A percentile compares a stretch with the other conserved stretches of the same genome.
Evolutionary conservation across 192 early-diverging fungal species (phyloP).

Genomic region (Diversispora eburnea): DNA sequence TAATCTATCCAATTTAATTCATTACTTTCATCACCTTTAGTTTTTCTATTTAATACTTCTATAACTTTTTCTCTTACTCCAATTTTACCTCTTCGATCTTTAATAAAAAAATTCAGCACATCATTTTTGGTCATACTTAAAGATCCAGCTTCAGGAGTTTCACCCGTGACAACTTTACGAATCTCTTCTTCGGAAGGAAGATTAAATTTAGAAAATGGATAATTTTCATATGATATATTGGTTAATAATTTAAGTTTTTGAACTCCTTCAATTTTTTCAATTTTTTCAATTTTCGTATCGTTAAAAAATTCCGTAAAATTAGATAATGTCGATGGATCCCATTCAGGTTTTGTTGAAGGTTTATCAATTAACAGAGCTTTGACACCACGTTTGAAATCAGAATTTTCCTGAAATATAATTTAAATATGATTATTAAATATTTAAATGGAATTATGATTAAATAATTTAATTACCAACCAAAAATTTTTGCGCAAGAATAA

Average conservation of each 20-base stretch:
- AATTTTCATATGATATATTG: constrained; percentile 42
- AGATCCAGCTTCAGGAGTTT: constrained; percentile 58
- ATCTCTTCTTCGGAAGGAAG: constrained; percentile 70
- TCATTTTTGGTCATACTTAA: constrained; percentile 53
- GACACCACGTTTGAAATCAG: constrained; percentile 91
- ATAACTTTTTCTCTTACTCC: constrained; percentile 65
- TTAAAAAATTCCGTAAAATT: constrained; percentile 47
- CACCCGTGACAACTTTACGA: constrained; percentile 57
- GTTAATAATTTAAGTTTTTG: constrained; percentile 41
- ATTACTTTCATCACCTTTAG: constrained; percentile 31
- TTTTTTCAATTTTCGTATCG: constrained; percentile 62
- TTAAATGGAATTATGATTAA: background rate
- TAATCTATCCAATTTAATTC: constrained; percentile 41
- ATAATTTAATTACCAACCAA: constrained; percentile 38
- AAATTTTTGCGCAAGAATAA: constrained; percentile 72
- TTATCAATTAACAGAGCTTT: constrained; percentile 69
- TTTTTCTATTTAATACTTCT: constrained; percentile 59
- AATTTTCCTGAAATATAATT: constrained; percentile 39
- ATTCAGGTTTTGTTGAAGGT: constrained; percentile 55
- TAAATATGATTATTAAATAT: background rate
- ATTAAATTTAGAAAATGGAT: constrained; percentile 58
- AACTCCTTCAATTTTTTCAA: constrained; percentile 31
- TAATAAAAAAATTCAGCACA: constrained; percentile 58
- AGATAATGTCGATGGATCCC: constrained; percentile 64
- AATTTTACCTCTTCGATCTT: constrained; percentile 58